These are phyloP conservation scores for Botrytis hyacinthi DNA, from an alignment of 2,329 filamentous ascomycete species.

Conservation along the genomic window DNA sequence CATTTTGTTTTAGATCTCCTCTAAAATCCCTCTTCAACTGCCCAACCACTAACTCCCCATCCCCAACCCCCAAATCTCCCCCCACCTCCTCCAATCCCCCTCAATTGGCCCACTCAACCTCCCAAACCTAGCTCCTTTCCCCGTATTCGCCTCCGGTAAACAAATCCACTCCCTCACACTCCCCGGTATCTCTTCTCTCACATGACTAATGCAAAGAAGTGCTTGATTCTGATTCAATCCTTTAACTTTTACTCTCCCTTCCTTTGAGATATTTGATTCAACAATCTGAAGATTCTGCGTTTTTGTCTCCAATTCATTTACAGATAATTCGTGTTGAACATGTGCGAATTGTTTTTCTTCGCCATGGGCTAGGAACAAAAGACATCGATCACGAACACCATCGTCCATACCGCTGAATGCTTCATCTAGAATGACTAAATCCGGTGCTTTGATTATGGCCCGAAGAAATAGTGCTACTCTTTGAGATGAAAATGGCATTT, in stretches of 20 bases:
- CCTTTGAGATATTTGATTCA: constrained; percentile 47
- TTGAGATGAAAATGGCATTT: constrained; percentile 77
- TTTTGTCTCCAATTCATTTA: neutral
- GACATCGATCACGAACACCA: constrained; percentile 78
- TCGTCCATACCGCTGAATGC: constrained; percentile 85
- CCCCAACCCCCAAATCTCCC: constrained; percentile 56
- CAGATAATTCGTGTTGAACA: neutral
- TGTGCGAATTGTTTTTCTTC: constrained; percentile 46
- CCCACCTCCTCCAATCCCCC: constrained; percentile 57
- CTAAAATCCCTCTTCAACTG: neutral
- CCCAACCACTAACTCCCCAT: neutral
- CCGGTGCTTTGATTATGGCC: constrained; percentile 74
- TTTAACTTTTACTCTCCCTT: constrained; percentile 50
- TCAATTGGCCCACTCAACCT: constrained; percentile 60
- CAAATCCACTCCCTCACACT: constrained; percentile 83
- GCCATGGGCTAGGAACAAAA: constrained; percentile 71
- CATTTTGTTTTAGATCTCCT: neutral
- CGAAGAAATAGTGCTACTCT: constrained; percentile 81
- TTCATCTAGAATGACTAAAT: constrained; percentile 83
- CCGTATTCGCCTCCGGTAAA: constrained; percentile 71
- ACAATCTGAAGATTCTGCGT: constrained; percentile 37
- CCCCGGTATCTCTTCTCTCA: constrained; percentile 84
- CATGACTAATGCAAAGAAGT: constrained; percentile 87
- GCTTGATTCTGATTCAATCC: constrained; percentile 73
- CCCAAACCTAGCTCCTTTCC: constrained; percentile 61